Evolutionary conservation across 768 basidiomycete species (phyloP).

Genomic region (Xerocomus potaroensis): DNA sequence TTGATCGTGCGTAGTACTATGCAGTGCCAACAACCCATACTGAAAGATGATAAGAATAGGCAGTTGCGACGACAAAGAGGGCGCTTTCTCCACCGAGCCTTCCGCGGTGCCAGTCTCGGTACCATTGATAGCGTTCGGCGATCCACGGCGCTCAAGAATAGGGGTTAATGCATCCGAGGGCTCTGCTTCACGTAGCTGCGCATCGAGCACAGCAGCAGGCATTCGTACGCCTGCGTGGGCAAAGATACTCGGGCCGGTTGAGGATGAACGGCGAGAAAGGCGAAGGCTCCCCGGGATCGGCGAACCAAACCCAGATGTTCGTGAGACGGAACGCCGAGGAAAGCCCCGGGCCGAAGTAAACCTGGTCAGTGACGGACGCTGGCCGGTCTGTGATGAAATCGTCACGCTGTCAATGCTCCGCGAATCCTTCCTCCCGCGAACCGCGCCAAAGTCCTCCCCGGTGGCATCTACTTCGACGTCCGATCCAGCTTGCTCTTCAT

Average conservation of each 20-base stretch:
- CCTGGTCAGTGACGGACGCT: conserved; percentile 22
- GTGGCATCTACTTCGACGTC: conserved; percentile 47
- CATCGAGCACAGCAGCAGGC: conserved; percentile 72
- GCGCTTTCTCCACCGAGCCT: conserved; percentile 48
- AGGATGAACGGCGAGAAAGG: conserved; percentile 48
- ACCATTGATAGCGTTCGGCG: conserved; percentile 24
- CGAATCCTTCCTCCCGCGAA: conserved; percentile 16
- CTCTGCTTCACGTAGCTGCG: conserved; percentile 51
- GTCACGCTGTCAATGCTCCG: conserved; percentile 15
- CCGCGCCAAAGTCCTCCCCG: conserved; percentile 27
- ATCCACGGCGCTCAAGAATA: conserved; percentile 46
- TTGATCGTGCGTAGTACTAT: conserved; percentile 88
- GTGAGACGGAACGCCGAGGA: conserved; percentile 31
- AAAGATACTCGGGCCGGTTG: conserved; percentile 71
- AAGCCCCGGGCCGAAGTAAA: conserved; percentile 26
- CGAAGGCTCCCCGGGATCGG: conserved; percentile 32
- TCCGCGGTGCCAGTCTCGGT: conserved; percentile 32
- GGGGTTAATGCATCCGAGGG: conserved; percentile 41
- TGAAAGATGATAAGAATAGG: conserved; percentile 85
- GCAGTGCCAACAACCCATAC: conserved; percentile 85
- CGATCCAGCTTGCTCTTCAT: conserved; percentile 21
- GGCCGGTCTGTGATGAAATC: conserved; percentile 20
- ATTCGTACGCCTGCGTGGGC: conserved; percentile 77
- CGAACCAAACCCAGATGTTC: conserved; percentile 29
- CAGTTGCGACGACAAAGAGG: conserved; percentile 66